Conservation (phyloP, 176 grass and related monocot genomes). For the Hsuehochloa calcarea region DNA sequence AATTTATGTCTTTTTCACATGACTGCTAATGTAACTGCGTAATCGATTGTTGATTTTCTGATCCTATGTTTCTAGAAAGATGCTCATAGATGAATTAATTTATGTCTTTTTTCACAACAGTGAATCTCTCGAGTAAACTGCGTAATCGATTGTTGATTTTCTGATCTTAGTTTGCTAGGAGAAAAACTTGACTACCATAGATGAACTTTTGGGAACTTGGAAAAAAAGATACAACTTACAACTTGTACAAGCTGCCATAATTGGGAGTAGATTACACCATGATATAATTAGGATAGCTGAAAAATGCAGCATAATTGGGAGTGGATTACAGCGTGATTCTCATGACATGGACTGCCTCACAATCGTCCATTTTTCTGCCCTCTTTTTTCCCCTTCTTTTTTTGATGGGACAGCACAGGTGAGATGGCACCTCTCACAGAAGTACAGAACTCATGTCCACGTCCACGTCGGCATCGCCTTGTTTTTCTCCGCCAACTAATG, state of each 20-base stretch:
- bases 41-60: too few relatives aligned
- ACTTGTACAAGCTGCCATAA: not conserved
- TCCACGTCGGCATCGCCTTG: not conserved
- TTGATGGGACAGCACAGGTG: not conserved
- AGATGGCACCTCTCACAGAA: conserved; percentile 29
- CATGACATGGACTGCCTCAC: conserved; percentile 25
- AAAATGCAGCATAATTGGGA: not conserved
- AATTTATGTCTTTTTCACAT: not conserved
- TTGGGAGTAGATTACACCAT: not conserved
- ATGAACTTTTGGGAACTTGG: not conserved
- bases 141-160: not conserved
- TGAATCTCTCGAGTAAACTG: not conserved
- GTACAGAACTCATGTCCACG: not conserved
- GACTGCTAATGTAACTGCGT: too few relatives aligned
- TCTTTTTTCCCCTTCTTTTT: not conserved
- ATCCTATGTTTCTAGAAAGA: too few relatives aligned
- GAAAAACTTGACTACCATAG: not conserved
- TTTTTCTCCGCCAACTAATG: not conserved
- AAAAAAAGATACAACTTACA: not conserved
- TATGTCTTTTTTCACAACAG: not conserved
- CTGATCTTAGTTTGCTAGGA: not conserved
- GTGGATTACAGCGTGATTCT: conserved; percentile 6
- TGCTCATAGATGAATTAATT: too few relatives aligned
- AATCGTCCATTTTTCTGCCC: conserved; percentile 23
- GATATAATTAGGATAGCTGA: too few relatives aligned